Evolutionary conservation across 345 rosid genomes (phyloP), one percentile per base, ranked within the genome.

Genomic region (Hibiscus syriacus): DNA sequence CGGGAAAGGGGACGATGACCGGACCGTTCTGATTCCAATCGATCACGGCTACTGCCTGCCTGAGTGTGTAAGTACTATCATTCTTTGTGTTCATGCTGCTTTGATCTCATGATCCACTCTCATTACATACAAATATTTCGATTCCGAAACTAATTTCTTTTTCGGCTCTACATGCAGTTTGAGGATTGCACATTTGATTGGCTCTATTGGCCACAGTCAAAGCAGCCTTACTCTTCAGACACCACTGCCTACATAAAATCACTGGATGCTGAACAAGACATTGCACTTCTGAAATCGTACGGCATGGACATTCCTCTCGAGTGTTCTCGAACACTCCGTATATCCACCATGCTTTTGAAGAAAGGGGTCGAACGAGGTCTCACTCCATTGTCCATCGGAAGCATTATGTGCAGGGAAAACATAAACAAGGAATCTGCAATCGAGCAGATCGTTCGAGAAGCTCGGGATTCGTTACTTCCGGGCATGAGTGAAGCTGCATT

Each of bases 1-100:
- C 1, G 50, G 85, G 45, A 81, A 79, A 76, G 84, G 76, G 6
- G 75, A 83, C 32, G 85, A 88, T 14, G 94, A 90, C 19, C 78
- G 66, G 76, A 86, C 77, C 3, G 55, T 77, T 57, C 90, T 93
- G 19, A 86, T 88, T 57, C 98, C 97, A 27, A 93, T 93, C 72
- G 98, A 93, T 75, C 98, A 93, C 74, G 98, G 97, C 67, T 93
- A 93, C 76, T 93, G 98, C 81, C 77, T 93, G 75, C 97, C 98
- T 0, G 94, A 82, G 43, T 85, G 72, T 61, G 98, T 92, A 73
- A 91, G 97, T 72, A 41, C 63, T 73, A 20, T 65, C 17, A 50
- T 48, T 25, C 16, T n/a, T n/a, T n/a, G n/a, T n/a, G n/a, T n/a
- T n/a, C n/a, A n/a, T n/a, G n/a, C n/a, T n/a, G n/a, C n/a, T n/a